Percentiles rank a stretch among this genome's conserved stretches.
phyloP scores from a whole-genome alignment of 805 yeast genomes.

The Pichia californica region DNA sequence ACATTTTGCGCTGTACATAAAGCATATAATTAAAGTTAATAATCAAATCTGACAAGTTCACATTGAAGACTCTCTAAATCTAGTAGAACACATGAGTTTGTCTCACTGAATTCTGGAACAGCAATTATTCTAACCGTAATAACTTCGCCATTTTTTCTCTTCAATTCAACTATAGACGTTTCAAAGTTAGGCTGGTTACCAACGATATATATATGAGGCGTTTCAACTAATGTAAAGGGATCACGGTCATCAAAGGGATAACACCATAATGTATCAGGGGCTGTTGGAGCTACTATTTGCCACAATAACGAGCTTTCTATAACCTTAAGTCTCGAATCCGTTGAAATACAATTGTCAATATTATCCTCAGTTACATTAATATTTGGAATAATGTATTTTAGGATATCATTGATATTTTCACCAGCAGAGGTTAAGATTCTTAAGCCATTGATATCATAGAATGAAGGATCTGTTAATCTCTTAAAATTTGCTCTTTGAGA shows the following conservation, averaged over 20 bases:
- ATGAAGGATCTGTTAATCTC: conserved; percentile 64
- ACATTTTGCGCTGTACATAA: too few relatives aligned
- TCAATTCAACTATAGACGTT: conserved; percentile 34
- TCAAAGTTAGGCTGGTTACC: conserved; percentile 75
- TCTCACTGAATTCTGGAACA: conserved; percentile 62
- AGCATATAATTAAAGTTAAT: conserved; percentile 4
- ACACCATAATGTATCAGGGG: conserved; percentile 91
- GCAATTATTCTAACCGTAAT: conserved; percentile 46
- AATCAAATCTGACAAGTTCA: conserved; percentile 37
- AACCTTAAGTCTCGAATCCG: conserved; percentile 39
- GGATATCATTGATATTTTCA: conserved; percentile 74
- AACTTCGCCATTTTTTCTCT: conserved; percentile 25
- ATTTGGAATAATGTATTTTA: conserved; percentile 53
- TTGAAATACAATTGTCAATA: conserved; percentile 21
- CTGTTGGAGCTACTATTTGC: conserved; percentile 89
- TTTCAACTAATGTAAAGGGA: conserved; percentile 73
- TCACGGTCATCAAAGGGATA: conserved; percentile 74
- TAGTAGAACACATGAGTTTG: conserved; percentile 60
- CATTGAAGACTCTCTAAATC: conserved; percentile 53
- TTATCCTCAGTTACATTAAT: conserved; percentile 23
- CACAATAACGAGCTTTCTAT: conserved; percentile 67
- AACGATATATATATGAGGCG: conserved; percentile 80
- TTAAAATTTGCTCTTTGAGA: conserved; percentile 31
- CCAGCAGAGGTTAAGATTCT: conserved; percentile 74
- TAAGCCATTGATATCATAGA: conserved; percentile 53